Percentiles rank a stretch among this genome's conserved stretches.
Conservation (phyloP, 306 rosid species). For the Cucurbita maxima region DNA sequence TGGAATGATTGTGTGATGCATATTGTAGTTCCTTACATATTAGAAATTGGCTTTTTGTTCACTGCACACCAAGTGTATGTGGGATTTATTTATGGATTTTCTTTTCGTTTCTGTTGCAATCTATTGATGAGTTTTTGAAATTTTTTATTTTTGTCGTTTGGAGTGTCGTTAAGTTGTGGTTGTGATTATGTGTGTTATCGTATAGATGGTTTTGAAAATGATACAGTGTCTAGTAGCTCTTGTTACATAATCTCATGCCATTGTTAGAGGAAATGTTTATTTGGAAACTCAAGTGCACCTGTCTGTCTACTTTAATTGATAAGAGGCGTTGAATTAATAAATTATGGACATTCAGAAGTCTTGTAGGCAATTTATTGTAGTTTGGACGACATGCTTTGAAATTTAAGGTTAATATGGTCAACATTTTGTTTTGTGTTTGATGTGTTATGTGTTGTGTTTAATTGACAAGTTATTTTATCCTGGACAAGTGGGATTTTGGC, state of each 20-base stretch:
- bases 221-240: background rate
- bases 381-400: background rate
- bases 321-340: background rate
- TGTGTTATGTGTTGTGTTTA: no score
- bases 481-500: background rate
- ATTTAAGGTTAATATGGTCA: no score
- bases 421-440: background rate
- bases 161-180: background rate
- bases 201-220: background rate
- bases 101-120: background rate
- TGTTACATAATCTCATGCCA: background rate
- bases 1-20: background rate
- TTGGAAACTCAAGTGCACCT: background rate
- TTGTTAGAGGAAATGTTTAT: background rate
- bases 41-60: background rate
- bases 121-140: background rate
- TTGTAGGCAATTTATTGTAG: background rate
- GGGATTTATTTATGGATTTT: background rate
- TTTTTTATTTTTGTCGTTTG: background rate
- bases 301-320: background rate
- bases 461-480: background rate
- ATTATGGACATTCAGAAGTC: background rate
- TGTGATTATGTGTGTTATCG: background rate
- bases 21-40: background rate
- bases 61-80: slow-evolving; percentile 13